Percentiles rank a stretch among this genome's conserved stretches.
Conservation (phyloP, 1,284 basidiomycete genomes). For the Wallemia hederae region DNA sequence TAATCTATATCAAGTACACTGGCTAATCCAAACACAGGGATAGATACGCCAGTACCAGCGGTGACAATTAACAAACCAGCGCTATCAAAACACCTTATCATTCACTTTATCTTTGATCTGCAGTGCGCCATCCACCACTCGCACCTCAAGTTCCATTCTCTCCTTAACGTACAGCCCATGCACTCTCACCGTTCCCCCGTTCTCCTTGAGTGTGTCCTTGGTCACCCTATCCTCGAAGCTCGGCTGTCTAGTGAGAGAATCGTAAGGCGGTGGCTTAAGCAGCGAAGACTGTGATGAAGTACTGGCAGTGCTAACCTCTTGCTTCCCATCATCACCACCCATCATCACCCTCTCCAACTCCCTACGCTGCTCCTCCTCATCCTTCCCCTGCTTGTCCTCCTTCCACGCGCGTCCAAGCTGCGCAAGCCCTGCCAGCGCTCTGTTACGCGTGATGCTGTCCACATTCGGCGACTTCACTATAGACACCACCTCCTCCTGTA, state of each 20-base stretch:
- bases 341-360: background rate
- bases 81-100: background rate
- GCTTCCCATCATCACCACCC: background rate
- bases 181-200: background rate
- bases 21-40: background rate
- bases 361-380: background rate
- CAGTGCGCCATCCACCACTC: background rate
- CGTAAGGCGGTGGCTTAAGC: no score
- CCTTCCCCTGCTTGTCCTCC: background rate
- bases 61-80: no score
- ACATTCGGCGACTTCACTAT: background rate
- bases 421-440: background rate
- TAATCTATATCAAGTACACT: background rate
- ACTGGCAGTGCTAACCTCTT: no score
- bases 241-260: no score
- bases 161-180: background rate
- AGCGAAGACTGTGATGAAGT: no score
- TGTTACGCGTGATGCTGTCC: background rate
- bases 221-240: no score
- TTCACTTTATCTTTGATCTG: background rate
- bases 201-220: background rate
- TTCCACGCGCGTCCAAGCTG: background rate
- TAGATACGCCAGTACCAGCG: background rate
- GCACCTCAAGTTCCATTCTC: background rate
- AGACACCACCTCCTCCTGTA: background rate